Evolutionary conservation across 345 rosid genomes (phyloP), one percentile per base, ranked within the genome.

Genomic region (Lepidium sativum): DNA sequence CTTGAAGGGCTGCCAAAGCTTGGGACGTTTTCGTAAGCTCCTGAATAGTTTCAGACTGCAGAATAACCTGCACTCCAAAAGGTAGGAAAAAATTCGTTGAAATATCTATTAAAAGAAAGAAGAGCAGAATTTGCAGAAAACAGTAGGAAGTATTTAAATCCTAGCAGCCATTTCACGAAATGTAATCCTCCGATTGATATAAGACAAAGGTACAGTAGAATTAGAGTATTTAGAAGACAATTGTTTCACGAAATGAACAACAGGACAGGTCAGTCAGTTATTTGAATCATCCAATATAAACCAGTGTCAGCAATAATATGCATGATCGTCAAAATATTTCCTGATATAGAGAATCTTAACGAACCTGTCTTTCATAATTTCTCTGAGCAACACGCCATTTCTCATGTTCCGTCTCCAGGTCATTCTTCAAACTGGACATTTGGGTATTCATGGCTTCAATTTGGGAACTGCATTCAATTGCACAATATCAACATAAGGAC

Each of bases 341-440:
- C 8, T 43, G n/a, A 25, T 39, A 39, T 55, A 47, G 25, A 63
- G 64, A 63, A 51, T 51, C 41, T 43, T 58, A 60, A 63, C 57
- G 48, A 42, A 94, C 99, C 97, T 94, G 99, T 82, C 96, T 80
- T 82, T 94, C 99, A 61, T 94, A 94, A 71, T 94, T 94, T 52
- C 85, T 77, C 74, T 90, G 95, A 62, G 96, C 87, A 73, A 79
- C 56, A 47, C 84, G 85, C 90, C 97, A 83, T 63, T 83, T 77
- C 65, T 81, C 89, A 73, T 87, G 94, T 71, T 83, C 95, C 50
- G 47, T 76, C 79, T 81, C 91, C 75, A 91, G 78, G 51, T 86
- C 84, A 18, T 82, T 84, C 75, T 88, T 89, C 57, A 87, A 43
- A 65, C 70, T 68, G 73, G 86, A 80, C 67, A 83, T 62, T 67